These are phyloP conservation scores for Fusarium nygamai DNA, from an alignment of 2,329 filamentous ascomycete species.

Conservation along the genomic window DNA sequence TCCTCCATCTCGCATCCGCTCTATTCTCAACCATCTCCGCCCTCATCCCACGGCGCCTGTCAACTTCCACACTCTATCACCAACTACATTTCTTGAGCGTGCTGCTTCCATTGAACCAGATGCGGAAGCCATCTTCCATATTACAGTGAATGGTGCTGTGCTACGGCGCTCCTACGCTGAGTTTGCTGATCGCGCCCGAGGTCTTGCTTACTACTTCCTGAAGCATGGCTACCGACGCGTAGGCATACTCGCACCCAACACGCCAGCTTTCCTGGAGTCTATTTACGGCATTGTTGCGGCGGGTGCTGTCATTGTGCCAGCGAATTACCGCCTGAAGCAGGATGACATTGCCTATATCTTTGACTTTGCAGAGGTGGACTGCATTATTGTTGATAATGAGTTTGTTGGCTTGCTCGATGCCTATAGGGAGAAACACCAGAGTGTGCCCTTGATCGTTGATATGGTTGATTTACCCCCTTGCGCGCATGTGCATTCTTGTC, in stretches of 20 bases:
- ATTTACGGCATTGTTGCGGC: slow-evolving; percentile 89
- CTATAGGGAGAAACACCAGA: slow-evolving; percentile 69
- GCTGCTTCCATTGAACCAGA: slow-evolving; percentile 89
- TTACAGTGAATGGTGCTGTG: slow-evolving; percentile 79
- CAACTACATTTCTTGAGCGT: slow-evolving; percentile 86
- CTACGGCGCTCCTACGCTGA: slow-evolving; percentile 82
- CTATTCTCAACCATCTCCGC: slow-evolving; percentile 63
- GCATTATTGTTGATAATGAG: slow-evolving; percentile 87
- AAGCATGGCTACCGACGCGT: slow-evolving; percentile 79
- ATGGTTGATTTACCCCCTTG: slow-evolving; percentile 49
- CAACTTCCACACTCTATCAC: slow-evolving; percentile 82
- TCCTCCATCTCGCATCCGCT: slow-evolving; percentile 68
- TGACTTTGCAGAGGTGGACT: slow-evolving; percentile 84
- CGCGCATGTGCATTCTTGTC: background rate
- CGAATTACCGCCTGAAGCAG: slow-evolving; percentile 73
- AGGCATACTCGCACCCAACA: slow-evolving; percentile 90
- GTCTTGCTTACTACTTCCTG: slow-evolving; percentile 86
- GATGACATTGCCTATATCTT: slow-evolving; percentile 94
- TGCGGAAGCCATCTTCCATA: slow-evolving; percentile 85
- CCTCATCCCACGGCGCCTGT: slow-evolving; percentile 54
- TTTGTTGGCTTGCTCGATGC: slow-evolving; percentile 75
- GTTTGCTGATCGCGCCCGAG: slow-evolving; percentile 85
- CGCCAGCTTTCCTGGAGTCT: slow-evolving; percentile 90
- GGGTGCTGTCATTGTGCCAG: slow-evolving; percentile 78
- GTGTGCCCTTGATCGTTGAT: slow-evolving; percentile 80